These are phyloP conservation scores for Pseudogymnoascus sp. DNA, from an alignment of 2,329 filamentous ascomycete genomes.

Conservation along the genomic window DNA sequence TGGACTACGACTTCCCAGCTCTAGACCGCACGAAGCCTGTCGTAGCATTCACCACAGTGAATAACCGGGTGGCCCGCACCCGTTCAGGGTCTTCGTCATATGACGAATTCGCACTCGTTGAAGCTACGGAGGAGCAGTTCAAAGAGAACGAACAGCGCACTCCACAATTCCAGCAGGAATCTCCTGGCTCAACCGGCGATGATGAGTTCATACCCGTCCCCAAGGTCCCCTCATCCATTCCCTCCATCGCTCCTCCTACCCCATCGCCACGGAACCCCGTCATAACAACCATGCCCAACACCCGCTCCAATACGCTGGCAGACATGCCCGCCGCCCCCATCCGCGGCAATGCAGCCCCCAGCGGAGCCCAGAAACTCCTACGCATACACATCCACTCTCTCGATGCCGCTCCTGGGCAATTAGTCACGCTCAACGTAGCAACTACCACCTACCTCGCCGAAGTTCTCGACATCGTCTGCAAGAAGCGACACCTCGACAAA, in stretches of 20 bases:
- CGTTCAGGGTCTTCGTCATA: constrained; percentile 69
- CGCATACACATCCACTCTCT: constrained; percentile 64
- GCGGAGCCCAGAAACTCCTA: constrained; percentile 63
- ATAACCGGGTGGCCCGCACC: constrained; percentile 51
- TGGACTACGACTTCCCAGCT: constrained; percentile 78
- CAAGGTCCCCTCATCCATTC: constrained; percentile 27
- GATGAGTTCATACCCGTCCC: constrained; percentile 36
- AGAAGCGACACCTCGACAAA: constrained; percentile 72
- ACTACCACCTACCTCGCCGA: constrained; percentile 80
- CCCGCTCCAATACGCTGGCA: constrained; percentile 48
- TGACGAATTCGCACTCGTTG: constrained; percentile 75
- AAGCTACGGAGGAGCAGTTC: constrained; percentile 62
- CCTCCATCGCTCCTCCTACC: constrained; percentile 38
- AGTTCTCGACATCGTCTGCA: constrained; percentile 70
- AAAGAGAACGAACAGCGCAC: constrained; percentile 62
- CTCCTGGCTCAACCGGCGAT: constrained; percentile 32
- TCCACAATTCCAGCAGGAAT: constrained; percentile 57
- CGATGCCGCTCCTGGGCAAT: constrained; percentile 64
- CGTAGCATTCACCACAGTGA: constrained; percentile 70
- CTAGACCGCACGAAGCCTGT: constrained; percentile 67
- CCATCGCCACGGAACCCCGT: constrained; percentile 47
- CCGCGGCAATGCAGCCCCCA: constrained; percentile 35
- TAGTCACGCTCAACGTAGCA: constrained; percentile 67
- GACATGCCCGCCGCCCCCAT: constrained; percentile 43
- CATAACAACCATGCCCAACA: constrained; percentile 47